These are phyloP conservation scores for Allium fistulosum DNA, from an alignment of 106 monocot genomes.

Conservation along the genomic window DNA sequence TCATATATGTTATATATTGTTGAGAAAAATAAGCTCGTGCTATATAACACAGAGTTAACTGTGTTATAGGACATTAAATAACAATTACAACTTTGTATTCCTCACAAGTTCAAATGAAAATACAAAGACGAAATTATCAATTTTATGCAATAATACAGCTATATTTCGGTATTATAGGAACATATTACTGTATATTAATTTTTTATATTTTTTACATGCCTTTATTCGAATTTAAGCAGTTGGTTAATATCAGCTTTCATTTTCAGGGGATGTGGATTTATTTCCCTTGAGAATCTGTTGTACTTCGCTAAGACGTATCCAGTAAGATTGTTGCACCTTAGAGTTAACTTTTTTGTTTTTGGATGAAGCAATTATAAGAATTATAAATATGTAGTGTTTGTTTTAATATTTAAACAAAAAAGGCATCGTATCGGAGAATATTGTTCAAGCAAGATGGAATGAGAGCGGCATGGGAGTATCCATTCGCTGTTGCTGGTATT, in stretches of 20 bases:
- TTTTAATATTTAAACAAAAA: not conserved
- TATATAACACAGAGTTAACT: too few relatives aligned
- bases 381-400: too few relatives aligned
- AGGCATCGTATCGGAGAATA: conserved; percentile 56
- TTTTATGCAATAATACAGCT: too few relatives aligned
- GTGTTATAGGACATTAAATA: too few relatives aligned
- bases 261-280: conserved; percentile 81
- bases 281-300: conserved; percentile 87
- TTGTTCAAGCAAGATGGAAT: conserved; percentile 57
- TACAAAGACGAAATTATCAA: too few relatives aligned
- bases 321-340: conserved; percentile 24
- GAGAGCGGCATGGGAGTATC: conserved; percentile 73
- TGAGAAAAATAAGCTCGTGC: too few relatives aligned
- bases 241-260: not conserved
- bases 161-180: too few relatives aligned
- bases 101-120: too few relatives aligned
- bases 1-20: too few relatives aligned
- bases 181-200: not conserved
- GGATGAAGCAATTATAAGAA: too few relatives aligned
- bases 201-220: not conserved
- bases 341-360: too few relatives aligned
- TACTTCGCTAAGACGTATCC: conserved; percentile 77
- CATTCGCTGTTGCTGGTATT: conserved; percentile 80
- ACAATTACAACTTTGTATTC: too few relatives aligned
- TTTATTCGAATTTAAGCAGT: not conserved